A percentile compares a stretch with the other conserved stretches of the same genome.
Conservation (phyloP, 306 rosid species). For the Castanea sativa region DNA sequence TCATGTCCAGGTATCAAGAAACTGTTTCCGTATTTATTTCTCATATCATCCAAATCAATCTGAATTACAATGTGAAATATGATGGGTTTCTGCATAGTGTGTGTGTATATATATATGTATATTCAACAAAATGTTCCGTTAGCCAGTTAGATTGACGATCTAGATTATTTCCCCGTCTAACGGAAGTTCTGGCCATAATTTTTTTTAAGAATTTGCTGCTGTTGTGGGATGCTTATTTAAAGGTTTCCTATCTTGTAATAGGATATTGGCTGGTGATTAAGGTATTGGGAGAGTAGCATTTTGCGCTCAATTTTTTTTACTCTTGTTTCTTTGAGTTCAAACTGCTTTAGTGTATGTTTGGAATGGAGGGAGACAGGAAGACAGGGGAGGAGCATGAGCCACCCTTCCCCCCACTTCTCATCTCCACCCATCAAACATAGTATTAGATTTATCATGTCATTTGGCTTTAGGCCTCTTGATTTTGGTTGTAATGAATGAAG, state of each 20-base stretch:
- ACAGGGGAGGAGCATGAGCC: too few relatives aligned
- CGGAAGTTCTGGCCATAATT: not conserved
- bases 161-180: not conserved
- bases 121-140: too few relatives aligned
- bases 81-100: not conserved
- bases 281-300: not conserved
- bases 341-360: not conserved
- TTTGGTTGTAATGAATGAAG: too few relatives aligned
- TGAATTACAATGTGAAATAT: not conserved
- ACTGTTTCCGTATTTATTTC: too few relatives aligned
- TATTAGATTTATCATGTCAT: too few relatives aligned
- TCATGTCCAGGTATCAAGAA: constrained; percentile 63
- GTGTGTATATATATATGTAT: too few relatives aligned
- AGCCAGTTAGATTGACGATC: not conserved
- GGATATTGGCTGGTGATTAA: not conserved
- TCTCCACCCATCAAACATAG: too few relatives aligned
- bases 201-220: not conserved
- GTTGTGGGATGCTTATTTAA: not conserved
- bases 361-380: too few relatives aligned
- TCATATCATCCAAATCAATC: not conserved
- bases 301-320: not conserved
- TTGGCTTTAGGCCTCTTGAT: too few relatives aligned
- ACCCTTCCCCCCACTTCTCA: too few relatives aligned
- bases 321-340: not conserved
- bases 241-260: not conserved